Evolutionary conservation across 75 land plant species (phyloP).

Genomic region (Cunninghamia lanceolata): DNA sequence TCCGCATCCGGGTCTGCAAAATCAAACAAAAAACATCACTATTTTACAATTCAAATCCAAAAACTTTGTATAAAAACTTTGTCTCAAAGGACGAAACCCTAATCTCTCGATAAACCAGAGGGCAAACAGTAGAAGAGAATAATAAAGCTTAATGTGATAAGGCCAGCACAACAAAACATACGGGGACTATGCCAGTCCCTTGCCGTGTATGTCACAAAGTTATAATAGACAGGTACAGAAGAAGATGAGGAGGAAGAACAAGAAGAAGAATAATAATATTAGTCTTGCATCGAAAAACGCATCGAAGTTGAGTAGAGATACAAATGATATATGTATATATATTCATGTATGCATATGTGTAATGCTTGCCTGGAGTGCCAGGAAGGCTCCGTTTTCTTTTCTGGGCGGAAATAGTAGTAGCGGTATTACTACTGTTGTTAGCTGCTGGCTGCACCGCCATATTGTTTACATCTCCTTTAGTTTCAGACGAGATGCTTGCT

Average conservation of each 20-base stretch:
- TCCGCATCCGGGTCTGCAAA: slow-evolving; percentile 94
- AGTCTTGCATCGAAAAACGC: neutral
- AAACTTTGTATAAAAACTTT: neutral
- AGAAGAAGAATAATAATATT: neutral
- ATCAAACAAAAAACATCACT: slow-evolving; percentile 22
- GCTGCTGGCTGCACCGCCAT: slow-evolving; percentile 1
- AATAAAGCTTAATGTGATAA: neutral
- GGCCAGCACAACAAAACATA: neutral
- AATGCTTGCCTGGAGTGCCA: slow-evolving; percentile 47
- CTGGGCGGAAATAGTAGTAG: neutral
- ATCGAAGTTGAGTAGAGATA: neutral
- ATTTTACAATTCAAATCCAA: neutral
- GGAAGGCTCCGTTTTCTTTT: slow-evolving; percentile 56
- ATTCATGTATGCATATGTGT: neutral
- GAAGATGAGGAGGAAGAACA: neutral
- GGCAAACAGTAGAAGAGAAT: neutral
- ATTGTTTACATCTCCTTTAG: slow-evolving; percentile 17
- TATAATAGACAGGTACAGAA: neutral
- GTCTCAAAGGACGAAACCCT: neutral
- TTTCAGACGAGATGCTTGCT: slow-evolving; percentile 55
- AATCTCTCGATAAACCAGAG: neutral
- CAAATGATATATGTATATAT: neutral
- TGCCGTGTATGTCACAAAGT: neutral
- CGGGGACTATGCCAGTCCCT: neutral
- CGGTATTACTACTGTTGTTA: neutral